phyloP scores from a whole-genome alignment of 2,329 filamentous ascomycete genomes.

The Colletotrichum endophyticum region DNA sequence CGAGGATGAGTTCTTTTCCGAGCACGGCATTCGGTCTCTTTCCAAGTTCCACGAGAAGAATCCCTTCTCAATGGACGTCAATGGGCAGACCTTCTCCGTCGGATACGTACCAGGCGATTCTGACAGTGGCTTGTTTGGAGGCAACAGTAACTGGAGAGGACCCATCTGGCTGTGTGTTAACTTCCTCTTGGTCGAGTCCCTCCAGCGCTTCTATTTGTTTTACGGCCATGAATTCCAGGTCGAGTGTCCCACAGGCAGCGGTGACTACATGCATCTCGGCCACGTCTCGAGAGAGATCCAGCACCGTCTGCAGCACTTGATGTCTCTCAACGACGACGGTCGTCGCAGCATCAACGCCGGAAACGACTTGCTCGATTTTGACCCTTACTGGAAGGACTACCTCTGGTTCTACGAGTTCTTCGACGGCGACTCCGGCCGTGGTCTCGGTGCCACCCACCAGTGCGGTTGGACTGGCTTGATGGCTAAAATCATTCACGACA shows the following conservation, averaged over 20 bases:
- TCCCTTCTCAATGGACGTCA: conserved; percentile 94
- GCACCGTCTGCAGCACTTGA: conserved; percentile 91
- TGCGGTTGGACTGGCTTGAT: conserved; percentile 97
- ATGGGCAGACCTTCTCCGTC: conserved; percentile 87
- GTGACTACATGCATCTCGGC: conserved; percentile 93
- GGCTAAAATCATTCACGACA: conserved; percentile 97
- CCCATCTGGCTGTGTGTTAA: conserved; percentile 97
- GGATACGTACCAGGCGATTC: conserved; percentile 95
- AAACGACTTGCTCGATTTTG: conserved; percentile 86
- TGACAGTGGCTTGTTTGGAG: conserved; percentile 91
- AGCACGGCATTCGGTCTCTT: conserved; percentile 88
- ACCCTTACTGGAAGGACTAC: conserved; percentile 90
- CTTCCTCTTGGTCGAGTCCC: conserved; percentile 89
- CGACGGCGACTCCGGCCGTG: conserved; percentile 88
- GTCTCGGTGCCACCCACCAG: conserved; percentile 90
- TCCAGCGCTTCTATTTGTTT: conserved; percentile 96
- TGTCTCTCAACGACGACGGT: conserved; percentile 83
- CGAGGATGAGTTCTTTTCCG: conserved; percentile 89
- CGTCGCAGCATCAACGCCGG: conserved; percentile 87
- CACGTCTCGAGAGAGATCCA: conserved; percentile 95
- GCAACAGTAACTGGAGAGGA: conserved; percentile 97
- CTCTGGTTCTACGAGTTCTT: conserved; percentile 99
- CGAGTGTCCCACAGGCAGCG: conserved; percentile 92
- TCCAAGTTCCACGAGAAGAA: conserved; percentile 91
- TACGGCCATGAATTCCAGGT: conserved; percentile 89